Conservation (phyloP, 345 rosid species). For the Eucalyptus regnans region DNA sequence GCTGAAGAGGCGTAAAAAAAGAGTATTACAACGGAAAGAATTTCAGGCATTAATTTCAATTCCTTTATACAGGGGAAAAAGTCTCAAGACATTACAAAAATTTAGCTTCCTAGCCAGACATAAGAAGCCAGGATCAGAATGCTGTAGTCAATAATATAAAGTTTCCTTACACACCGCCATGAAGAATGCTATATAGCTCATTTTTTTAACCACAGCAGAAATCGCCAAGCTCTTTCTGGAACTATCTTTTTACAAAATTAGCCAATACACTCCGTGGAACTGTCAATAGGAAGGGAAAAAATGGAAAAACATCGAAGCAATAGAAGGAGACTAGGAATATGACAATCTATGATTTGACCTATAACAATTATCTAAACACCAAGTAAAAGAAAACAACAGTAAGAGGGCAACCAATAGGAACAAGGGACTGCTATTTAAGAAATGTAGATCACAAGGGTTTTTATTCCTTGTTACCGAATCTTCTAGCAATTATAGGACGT, state of each 20-base stretch:
- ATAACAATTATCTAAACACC: background rate
- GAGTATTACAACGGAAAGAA: background rate
- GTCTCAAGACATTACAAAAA: background rate
- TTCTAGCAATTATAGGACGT: constrained; percentile 87
- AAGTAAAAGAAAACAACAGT: background rate
- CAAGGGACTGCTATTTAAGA: background rate
- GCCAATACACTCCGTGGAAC: background rate
- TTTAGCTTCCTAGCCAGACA: background rate
- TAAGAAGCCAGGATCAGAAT: background rate
- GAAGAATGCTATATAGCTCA: background rate
- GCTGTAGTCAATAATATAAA: background rate
- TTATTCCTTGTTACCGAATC: constrained; percentile 71
- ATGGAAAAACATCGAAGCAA: background rate
- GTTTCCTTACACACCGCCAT: background rate
- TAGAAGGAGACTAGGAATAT: background rate
- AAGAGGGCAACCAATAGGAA: background rate
- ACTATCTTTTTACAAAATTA: background rate
- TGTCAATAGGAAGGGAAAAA: background rate
- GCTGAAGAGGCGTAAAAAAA: background rate
- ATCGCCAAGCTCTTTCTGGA: background rate
- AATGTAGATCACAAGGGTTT: background rate
- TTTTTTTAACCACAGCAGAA: background rate
- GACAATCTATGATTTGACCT: background rate
- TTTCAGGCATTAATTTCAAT: background rate
- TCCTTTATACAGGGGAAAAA: background rate